These are phyloP conservation scores for Fusarium annulatum DNA, from an alignment of 2,329 filamentous ascomycete species.

Conservation along the genomic window DNA sequence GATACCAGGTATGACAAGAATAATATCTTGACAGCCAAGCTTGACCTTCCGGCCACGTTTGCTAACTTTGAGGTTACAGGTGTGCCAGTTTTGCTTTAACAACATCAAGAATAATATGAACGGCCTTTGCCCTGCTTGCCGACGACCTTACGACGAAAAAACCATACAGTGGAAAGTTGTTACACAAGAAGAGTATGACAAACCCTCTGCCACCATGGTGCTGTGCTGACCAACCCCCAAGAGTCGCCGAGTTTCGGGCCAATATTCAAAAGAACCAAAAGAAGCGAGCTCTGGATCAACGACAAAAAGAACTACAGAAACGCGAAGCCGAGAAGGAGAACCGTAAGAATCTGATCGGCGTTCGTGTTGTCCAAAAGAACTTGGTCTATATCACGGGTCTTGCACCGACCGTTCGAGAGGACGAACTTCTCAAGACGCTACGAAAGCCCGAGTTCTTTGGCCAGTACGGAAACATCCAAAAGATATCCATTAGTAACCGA, in stretches of 20 bases:
- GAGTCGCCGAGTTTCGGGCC: constrained; percentile 78
- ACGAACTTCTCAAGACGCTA: constrained; percentile 89
- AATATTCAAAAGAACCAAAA: constrained; percentile 92
- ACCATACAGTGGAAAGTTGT: constrained; percentile 97
- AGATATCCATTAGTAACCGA: constrained; percentile 97
- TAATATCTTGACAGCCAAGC: neutral
- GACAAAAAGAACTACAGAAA: constrained; percentile 95
- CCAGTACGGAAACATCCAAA: constrained; percentile 97
- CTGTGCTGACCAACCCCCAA: constrained; percentile 50
- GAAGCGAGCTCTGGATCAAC: constrained; percentile 82
- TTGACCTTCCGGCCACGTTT: constrained; percentile 33
- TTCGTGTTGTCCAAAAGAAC: constrained; percentile 97
- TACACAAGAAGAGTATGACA: constrained; percentile 88
- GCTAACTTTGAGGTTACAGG: constrained; percentile 63
- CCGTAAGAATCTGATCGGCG: constrained; percentile 93
- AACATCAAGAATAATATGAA: constrained; percentile 99
- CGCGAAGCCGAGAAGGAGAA: constrained; percentile 95
- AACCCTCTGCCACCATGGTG: neutral
- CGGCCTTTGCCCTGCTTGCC: constrained; percentile 95
- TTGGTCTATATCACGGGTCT: constrained; percentile 97
- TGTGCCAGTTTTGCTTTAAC: constrained; percentile 99
- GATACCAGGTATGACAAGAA: constrained; percentile 83
- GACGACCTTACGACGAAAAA: constrained; percentile 94
- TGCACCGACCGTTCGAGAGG: constrained; percentile 90
- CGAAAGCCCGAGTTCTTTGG: constrained; percentile 95